phyloP scores from a whole-genome alignment of 495 filamentous ascomycete genomes.

The Xylaria scruposa region DNA sequence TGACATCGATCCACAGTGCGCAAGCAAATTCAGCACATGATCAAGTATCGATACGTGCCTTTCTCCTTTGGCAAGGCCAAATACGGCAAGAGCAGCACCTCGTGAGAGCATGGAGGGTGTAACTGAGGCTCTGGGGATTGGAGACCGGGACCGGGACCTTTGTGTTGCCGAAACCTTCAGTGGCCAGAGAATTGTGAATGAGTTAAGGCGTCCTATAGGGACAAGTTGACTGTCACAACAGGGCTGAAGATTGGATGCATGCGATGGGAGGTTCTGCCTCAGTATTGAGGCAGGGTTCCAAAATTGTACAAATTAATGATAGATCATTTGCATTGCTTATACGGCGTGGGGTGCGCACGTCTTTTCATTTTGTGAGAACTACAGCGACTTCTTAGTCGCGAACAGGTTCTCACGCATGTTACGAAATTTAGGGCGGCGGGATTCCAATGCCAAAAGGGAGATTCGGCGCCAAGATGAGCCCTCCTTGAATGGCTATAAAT shows the following conservation, averaged over 20 bases:
- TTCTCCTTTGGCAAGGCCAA: conserved; percentile 92
- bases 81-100: conserved; percentile 67
- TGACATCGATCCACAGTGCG: conserved; percentile 69
- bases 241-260: background rate
- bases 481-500: background rate
- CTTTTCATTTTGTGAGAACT: conserved; percentile 1
- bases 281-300: background rate
- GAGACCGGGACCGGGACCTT: background rate
- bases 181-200: background rate
- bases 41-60: conserved; percentile 99
- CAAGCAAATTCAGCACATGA: conserved; percentile 99
- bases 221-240: background rate
- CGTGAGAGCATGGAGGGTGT: conserved; percentile 30
- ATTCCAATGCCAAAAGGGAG: background rate
- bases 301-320: conserved; percentile 40
- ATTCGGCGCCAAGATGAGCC: conserved; percentile 1
- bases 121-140: background rate
- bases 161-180: conserved; percentile 5
- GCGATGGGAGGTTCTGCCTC: conserved; percentile 4
- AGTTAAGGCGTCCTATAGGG: background rate
- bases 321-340: conserved; percentile 34
- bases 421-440: background rate
- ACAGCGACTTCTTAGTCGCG: conserved; percentile 1
- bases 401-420: background rate
- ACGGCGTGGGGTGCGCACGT: conserved; percentile 14